phyloP scores from a whole-genome alignment of 1,139 yeast genomes.

The Suhomyces bribrorum region DNA sequence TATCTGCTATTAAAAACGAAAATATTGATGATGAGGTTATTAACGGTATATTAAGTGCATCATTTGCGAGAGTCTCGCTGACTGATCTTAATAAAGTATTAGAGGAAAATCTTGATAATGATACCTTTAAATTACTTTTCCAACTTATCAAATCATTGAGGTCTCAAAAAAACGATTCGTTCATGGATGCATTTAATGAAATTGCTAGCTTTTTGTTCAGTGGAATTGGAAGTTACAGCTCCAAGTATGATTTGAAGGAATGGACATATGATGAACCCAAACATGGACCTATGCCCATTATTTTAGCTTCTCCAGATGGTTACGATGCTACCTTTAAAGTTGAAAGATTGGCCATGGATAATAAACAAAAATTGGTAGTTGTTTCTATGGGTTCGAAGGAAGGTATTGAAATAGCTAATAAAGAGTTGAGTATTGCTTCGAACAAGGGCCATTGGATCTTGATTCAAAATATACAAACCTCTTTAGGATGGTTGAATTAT shows the following conservation, averaged over 20 bases:
- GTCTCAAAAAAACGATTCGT: constrained; percentile 15
- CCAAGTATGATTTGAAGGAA: constrained; percentile 28
- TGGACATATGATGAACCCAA: constrained; percentile 18
- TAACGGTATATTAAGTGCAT: constrained; percentile 9
- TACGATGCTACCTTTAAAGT: constrained; percentile 67
- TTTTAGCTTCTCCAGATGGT: constrained; percentile 63
- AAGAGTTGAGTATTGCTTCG: constrained; percentile 49
- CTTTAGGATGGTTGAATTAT: constrained; percentile 60
- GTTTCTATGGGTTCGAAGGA: constrained; percentile 81
- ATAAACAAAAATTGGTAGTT: constrained; percentile 31
- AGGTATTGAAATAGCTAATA: constrained; percentile 57
- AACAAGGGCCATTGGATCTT: constrained; percentile 64
- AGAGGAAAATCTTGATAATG: constrained; percentile 21
- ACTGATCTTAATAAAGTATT: constrained; percentile 9
- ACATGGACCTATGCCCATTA: constrained; percentile 35
- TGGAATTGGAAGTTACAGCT: constrained; percentile 26
- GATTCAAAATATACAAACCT: constrained; percentile 77
- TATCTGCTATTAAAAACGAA: constrained; percentile 7
- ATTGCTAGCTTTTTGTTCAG: constrained; percentile 25
- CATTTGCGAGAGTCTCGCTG: constrained; percentile 13
- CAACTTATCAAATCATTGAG: constrained; percentile 15
- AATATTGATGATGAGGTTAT: constrained; percentile 2
- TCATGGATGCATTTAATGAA: constrained; percentile 20
- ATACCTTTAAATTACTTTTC: constrained; percentile 18
- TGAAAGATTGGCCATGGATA: constrained; percentile 40